Evolutionary conservation across 805 yeast genomes (phyloP), one percentile per base, ranked within the genome.

Genomic region (Candida pseudoglaebosa): DNA sequence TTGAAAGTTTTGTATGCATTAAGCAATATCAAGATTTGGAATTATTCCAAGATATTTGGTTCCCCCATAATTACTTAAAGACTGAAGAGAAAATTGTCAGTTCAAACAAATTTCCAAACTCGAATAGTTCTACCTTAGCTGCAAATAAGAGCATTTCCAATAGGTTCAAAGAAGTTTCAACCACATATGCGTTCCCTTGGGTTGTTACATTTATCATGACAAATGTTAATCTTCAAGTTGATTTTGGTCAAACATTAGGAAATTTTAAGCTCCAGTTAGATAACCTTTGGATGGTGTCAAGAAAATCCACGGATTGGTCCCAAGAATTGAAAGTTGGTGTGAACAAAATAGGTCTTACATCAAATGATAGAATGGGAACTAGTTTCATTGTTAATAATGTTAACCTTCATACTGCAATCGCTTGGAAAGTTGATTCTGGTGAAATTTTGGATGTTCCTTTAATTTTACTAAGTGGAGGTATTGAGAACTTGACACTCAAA

Each of bases 21-120:
- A 85, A 85, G 48, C 97, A 93, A 56, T 69, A 85, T 37, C 96
- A 90, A 54, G 97, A 93, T 56, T 59, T 91, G 40, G 82, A 84
- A 37, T 60, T 90, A 19, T 93, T 93, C 61, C 70, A 70, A 40
- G 95, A 90, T 59, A 78, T 87, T 22, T 89, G 97, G 96, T 54
- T 74, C 16, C 82, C 91, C 0, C 53, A 60, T 20, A 24, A 40
- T 15, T 28, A 40, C 17, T 30, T 32, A 9, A 41, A 44, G 12
- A 9, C 37, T 14, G 21, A 20, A 29, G 19, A 14, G 28, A 30
- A 9, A 19, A 4, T 15, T 20, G 7, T 12, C 7, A 7, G 4
- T 12, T 9, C 5, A 9, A 9, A 14, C 16, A 26, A 33, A 18
- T 7, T 7, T 5, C 6, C 5, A 9, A 17, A 21, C 22, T 5